A percentile compares a stretch with the other conserved stretches of the same genome.
Conservation (phyloP, 176 grass and related monocot species). For the Paspalum vaginatum region DNA sequence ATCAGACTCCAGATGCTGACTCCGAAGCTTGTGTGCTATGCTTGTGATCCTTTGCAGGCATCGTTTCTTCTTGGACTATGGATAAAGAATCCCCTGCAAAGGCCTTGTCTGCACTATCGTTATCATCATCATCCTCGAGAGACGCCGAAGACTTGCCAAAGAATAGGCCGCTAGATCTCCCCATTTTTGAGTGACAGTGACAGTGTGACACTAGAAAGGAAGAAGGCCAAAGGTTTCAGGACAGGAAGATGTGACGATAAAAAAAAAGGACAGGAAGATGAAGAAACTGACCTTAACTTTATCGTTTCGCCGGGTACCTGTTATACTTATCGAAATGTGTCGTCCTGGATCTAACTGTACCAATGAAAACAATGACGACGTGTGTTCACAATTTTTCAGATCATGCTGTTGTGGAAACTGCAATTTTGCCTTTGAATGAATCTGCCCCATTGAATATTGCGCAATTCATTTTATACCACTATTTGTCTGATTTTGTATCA, state of each 20-base stretch:
- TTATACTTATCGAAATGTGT: not conserved
- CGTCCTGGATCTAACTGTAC: not conserved
- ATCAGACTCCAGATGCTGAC: constrained; percentile 65
- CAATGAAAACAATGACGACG: constrained; percentile 21
- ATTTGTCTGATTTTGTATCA: not conserved
- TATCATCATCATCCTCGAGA: constrained; percentile 37
- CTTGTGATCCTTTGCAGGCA: constrained; percentile 47
- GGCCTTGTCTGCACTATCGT: constrained; percentile 29
- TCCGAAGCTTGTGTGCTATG: not conserved
- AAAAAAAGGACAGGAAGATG: too few species aligned
- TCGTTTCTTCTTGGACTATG: constrained; percentile 82
- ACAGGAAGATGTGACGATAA: not conserved
- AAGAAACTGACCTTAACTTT: constrained; percentile 6
- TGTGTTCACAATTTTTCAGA: constrained; percentile 4
- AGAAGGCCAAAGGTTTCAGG: not conserved
- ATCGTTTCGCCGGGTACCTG: constrained; percentile 15
- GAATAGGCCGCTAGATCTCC: constrained; percentile 64
- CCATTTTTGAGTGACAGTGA: constrained; percentile 96
- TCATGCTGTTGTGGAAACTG: not conserved
- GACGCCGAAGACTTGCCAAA: not conserved
- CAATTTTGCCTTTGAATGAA: constrained; percentile 3
- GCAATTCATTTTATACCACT: not conserved
- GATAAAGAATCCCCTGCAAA: constrained; percentile 61
- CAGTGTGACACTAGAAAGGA: constrained; percentile 9
- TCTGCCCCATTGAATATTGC: not conserved